These are phyloP conservation scores for Cercospora zeae-maydis DNA, from an alignment of 2,329 filamentous ascomycete genomes.

Conservation along the genomic window DNA sequence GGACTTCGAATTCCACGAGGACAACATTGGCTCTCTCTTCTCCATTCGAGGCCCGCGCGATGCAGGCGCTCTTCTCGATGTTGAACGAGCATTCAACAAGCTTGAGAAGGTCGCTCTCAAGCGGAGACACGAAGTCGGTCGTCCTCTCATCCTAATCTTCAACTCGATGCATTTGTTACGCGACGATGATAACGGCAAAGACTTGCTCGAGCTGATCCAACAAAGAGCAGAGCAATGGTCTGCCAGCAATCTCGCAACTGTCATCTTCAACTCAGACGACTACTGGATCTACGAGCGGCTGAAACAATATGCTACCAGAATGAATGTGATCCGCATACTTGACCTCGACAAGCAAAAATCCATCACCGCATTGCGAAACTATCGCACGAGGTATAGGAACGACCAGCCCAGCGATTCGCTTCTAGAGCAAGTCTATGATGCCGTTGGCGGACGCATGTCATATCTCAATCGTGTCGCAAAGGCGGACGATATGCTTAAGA, in stretches of 20 bases:
- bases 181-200: conserved; percentile 88
- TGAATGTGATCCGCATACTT: conserved; percentile 84
- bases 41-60: conserved; percentile 90
- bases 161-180: conserved; percentile 90
- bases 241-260: conserved; percentile 81
- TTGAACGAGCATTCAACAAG: conserved; percentile 96
- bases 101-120: conserved; percentile 88
- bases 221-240: conserved; percentile 97
- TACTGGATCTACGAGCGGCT: conserved; percentile 98
- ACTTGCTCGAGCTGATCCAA: conserved; percentile 89
- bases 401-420: conserved; percentile 54
- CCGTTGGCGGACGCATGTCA: conserved; percentile 80
- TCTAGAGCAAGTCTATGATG: conserved; percentile 77
- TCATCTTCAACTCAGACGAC: conserved; percentile 94
- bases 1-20: conserved; percentile 95
- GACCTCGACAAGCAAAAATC: conserved; percentile 79
- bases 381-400: conserved; percentile 73
- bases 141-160: conserved; percentile 85
- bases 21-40: conserved; percentile 95
- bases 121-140: conserved; percentile 58
- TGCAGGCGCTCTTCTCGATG: conserved; percentile 86
- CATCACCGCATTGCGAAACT: conserved; percentile 70
- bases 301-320: conserved; percentile 86
- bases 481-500: conserved; percentile 70
- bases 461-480: conserved; percentile 91